Percentiles rank a stretch among this genome's conserved stretches.
These are phyloP conservation scores for Phytophthora pluvialis DNA, from an alignment of 352 stramenopile genomes.

Conservation along the genomic window DNA sequence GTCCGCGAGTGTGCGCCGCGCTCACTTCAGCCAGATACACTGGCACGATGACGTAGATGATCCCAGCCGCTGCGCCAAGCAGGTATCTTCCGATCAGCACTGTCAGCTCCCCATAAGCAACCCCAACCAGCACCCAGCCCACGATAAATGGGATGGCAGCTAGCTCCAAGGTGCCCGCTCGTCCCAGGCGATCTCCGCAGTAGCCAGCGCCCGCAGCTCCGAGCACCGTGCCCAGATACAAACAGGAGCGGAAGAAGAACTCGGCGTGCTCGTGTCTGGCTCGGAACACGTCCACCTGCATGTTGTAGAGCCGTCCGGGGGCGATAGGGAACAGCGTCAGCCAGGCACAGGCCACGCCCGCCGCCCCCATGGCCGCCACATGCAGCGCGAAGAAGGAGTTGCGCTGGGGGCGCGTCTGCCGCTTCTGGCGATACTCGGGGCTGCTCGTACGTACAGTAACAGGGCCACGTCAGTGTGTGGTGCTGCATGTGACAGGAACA, in stretches of 20 bases:
- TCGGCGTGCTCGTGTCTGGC: constrained; percentile 67
- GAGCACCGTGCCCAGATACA: constrained; percentile 69
- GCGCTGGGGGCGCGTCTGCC: constrained; percentile 28
- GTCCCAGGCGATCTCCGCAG: constrained; percentile 66
- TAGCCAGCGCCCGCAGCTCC: constrained; percentile 64
- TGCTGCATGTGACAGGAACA: constrained; percentile 13
- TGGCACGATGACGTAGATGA: constrained; percentile 68
- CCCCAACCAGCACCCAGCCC: constrained; percentile 71
- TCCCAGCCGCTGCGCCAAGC: constrained; percentile 56
- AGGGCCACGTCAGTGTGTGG: background rate
- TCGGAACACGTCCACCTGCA: constrained; percentile 85
- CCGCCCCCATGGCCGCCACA: constrained; percentile 51
- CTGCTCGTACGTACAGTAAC: constrained; percentile 3
- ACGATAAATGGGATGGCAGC: constrained; percentile 75
- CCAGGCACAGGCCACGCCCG: constrained; percentile 60
- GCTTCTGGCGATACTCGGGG: constrained; percentile 39
- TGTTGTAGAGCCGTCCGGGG: constrained; percentile 78
- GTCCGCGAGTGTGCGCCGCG: constrained; percentile 61
- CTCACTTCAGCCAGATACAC: constrained; percentile 81
- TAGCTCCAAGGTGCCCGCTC: constrained; percentile 76
- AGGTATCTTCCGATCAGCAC: constrained; percentile 73
- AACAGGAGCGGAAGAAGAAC: constrained; percentile 76
- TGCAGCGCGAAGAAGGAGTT: constrained; percentile 74
- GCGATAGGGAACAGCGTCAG: constrained; percentile 75
- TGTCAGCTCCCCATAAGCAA: constrained; percentile 72